phyloP scores from a whole-genome alignment of 768 basidiomycete genomes.

The Suillus lakei region DNA sequence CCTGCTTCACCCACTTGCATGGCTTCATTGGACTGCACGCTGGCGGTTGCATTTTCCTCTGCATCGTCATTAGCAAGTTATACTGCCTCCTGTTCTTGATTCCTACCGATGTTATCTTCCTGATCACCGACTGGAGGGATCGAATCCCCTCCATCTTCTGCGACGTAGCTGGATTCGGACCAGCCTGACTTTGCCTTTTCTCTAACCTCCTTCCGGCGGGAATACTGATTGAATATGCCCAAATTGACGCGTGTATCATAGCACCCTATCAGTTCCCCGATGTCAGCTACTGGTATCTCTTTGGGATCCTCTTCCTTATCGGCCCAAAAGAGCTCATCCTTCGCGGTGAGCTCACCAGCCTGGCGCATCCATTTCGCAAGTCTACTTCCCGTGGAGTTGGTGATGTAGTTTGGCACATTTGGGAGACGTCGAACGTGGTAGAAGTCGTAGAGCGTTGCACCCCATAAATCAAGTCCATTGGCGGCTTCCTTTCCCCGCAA shows the following conservation, averaged over 20 bases:
- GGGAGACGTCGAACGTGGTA: slow-evolving; percentile 18
- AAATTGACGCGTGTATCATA: slow-evolving; percentile 14
- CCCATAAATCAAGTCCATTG: slow-evolving; percentile 29
- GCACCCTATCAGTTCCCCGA: slow-evolving; percentile 17
- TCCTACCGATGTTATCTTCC: background rate
- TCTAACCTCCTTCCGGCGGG: slow-evolving; percentile 7
- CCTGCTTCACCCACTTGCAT: background rate
- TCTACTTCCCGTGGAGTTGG: slow-evolving; percentile 25
- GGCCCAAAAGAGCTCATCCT: slow-evolving; percentile 26
- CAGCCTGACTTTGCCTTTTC: background rate
- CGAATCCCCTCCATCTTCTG: background rate
- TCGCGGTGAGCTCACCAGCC: slow-evolving; percentile 20
- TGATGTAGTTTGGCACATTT: slow-evolving; percentile 1
- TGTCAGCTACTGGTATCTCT: slow-evolving; percentile 20
- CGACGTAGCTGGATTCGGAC: background rate
- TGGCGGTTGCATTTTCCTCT: background rate
- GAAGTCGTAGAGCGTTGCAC: slow-evolving; percentile 32
- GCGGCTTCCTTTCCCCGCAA: slow-evolving; percentile 23
- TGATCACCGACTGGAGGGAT: background rate
- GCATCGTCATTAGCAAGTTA: background rate
- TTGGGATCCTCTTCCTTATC: slow-evolving; percentile 27
- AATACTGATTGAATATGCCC: background rate
- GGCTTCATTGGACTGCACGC: background rate
- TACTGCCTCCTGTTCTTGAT: background rate
- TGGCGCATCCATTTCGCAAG: slow-evolving; percentile 16